Conservation (phyloP, 805 yeast genomes). For the Kodamaea kaohsiungensis region DNA sequence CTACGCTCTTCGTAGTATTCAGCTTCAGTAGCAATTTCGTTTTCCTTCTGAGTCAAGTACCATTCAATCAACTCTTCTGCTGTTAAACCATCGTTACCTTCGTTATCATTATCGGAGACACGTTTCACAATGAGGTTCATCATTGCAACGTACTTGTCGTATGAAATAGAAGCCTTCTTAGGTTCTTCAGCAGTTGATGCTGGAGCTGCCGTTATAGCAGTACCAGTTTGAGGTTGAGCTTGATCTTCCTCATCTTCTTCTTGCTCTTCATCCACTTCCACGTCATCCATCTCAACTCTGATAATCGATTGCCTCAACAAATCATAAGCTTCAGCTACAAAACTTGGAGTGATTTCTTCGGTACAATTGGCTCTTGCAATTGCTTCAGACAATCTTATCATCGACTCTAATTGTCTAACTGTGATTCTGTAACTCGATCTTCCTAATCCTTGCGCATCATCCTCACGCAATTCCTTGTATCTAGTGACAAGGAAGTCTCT, state of each 20-base stretch:
- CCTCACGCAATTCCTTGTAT: slow-evolving; percentile 83
- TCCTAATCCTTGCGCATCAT: slow-evolving; percentile 87
- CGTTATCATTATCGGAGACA: slow-evolving; percentile 56
- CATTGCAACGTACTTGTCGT: slow-evolving; percentile 83
- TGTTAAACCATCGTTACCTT: slow-evolving; percentile 59
- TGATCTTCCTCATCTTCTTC: slow-evolving; percentile 11
- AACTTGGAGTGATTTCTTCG: slow-evolving; percentile 76
- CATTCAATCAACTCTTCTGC: slow-evolving; percentile 73
- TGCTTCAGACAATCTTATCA: slow-evolving; percentile 92
- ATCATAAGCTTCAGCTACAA: slow-evolving; percentile 93
- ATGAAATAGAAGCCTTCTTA: slow-evolving; percentile 55
- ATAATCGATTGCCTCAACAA: slow-evolving; percentile 87
- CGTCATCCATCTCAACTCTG: slow-evolving; percentile 90
- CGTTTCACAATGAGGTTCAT: slow-evolving; percentile 74
- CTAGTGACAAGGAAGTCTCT: slow-evolving; percentile 71
- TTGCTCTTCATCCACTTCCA: slow-evolving; percentile 66
- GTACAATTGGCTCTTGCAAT: slow-evolving; percentile 97
- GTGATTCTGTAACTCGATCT: slow-evolving; percentile 91
- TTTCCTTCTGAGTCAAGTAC: slow-evolving; percentile 76
- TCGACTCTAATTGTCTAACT: slow-evolving; percentile 92
- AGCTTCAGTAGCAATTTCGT: slow-evolving; percentile 64
- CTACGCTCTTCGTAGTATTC: slow-evolving; percentile 71
- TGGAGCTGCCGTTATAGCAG: slow-evolving; percentile 1
- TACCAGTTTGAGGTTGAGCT: slow-evolving; percentile 21
- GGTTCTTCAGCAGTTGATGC: slow-evolving; percentile 13